A percentile compares a stretch with the other conserved stretches of the same genome.
Conservation (phyloP, 176 grass and related monocot genomes). For the Oryza australiensis region DNA sequence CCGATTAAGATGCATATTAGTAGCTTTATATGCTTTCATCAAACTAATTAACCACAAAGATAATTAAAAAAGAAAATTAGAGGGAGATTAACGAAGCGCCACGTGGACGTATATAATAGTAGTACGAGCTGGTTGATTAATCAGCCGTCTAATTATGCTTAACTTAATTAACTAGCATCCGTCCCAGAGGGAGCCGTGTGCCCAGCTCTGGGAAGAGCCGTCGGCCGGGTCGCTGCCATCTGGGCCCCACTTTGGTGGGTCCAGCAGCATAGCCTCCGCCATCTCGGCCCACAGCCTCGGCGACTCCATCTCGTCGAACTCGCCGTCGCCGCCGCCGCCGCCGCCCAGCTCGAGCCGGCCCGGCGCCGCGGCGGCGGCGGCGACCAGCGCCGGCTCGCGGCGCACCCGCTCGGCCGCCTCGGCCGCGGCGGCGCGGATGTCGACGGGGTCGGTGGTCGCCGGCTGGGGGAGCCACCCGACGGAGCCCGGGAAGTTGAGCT, state of each 20-base stretch:
- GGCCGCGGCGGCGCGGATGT: slow-evolving; percentile 46
- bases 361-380: not conserved
- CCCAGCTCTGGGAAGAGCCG: slow-evolving; percentile 32
- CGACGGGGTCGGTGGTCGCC: slow-evolving; percentile 36
- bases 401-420: slow-evolving; percentile 48
- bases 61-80: not conserved
- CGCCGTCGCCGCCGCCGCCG: slow-evolving; percentile 8
- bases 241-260: slow-evolving; percentile 49
- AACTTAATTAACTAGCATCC: not conserved
- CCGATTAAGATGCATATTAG: not conserved
- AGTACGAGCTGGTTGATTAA: not conserved
- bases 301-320: slow-evolving; percentile 50
- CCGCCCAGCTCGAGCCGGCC: not conserved
- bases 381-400: slow-evolving; percentile 33
- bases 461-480: slow-evolving; percentile 48
- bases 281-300: slow-evolving; percentile 64
- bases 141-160: not conserved
- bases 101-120: not conserved
- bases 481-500: slow-evolving; percentile 67
- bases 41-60: not conserved
- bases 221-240: slow-evolving; percentile 40
- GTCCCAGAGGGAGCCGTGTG: slow-evolving; percentile 50
- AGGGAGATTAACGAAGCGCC: not conserved
- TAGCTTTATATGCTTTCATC: not conserved
- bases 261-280: slow-evolving; percentile 68